These are phyloP conservation scores for Pyricularia sp. DNA, from an alignment of 2,329 filamentous ascomycete species.

Conservation along the genomic window DNA sequence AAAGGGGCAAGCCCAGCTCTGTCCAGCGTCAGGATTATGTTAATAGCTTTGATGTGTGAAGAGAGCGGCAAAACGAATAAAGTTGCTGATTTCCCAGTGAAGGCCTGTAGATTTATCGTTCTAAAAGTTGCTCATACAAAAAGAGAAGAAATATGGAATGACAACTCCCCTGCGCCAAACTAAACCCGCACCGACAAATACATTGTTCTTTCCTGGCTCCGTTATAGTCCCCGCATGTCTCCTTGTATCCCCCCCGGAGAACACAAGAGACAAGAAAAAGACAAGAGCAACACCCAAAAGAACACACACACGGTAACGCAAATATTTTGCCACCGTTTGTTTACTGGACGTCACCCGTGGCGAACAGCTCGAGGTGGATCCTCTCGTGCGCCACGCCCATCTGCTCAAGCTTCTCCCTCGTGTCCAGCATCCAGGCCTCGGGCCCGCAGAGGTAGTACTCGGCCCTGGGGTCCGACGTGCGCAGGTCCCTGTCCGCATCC, in stretches of 20 bases:
- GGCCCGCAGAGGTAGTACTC: conserved; percentile 69
- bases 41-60: not conserved
- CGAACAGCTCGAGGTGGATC: conserved; percentile 60
- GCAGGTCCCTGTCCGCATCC: conserved; percentile 42
- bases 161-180: not conserved
- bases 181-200: not conserved
- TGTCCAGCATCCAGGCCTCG: conserved; percentile 56
- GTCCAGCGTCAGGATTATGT: not conserved
- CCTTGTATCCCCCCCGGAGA: not conserved
- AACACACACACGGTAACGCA: not conserved
- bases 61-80: too few relatives aligned
- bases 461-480: conserved; percentile 40
- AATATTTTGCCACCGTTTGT: not conserved
- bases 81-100: too few relatives aligned
- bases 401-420: conserved; percentile 39
- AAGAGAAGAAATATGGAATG: not conserved
- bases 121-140: not conserved
- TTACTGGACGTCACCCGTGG: conserved; percentile 36
- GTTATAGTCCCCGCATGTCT: not conserved
- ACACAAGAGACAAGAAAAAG: not conserved
- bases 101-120: too few relatives aligned
- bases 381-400: conserved; percentile 48
- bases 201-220: not conserved
- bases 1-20: not conserved
- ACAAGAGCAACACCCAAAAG: not conserved